Base-by-base conservation (phyloP, 495 filamentous ascomycete genomes). In the Neurospora tetraspora region DNA sequence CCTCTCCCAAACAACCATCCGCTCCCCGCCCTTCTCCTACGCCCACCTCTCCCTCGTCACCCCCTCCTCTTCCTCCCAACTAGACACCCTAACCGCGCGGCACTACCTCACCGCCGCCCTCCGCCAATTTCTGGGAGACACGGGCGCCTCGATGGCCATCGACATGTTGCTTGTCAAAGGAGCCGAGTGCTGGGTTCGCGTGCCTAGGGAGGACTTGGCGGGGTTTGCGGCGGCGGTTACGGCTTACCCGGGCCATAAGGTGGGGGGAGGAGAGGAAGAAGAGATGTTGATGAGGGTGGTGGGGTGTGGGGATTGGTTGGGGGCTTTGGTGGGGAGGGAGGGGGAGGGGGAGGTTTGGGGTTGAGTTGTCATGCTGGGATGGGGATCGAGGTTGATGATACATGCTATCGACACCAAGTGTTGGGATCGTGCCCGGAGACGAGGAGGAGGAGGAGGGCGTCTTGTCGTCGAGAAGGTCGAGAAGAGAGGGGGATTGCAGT, bases 41-140 rank as follows among this genome's bases (percentile, higher is more conserved):
- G 81, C 78, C 45, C 83, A 84, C 74, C 77, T 86, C 12, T 72
- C 4, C 31, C 12, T 23, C 31, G n/a, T n/a, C n/a, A n/a, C n/a
- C 37, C 36, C 69, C 31, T 16, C 71, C 34, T 20, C 76, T 75
- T 69, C 73, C 42, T 42, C 16, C 14, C 65, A n/a, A 47, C 82
- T 95, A 40, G 94, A 98, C 82, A 83, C 86, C 38, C 85, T 97
- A 40, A 94, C 93, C 68, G 87, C 89, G 39, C 90, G 90, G 43
- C 87, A 91, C 1, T 89, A 93, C 76, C 89, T 96, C 69, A 90
- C 88, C 27, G 80, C 91, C 38, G 91, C 94, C 0, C 83, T 97
- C 1, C 86, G 86, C 10, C 92, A 94, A 77, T 97, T 92, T 82
- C 88, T 97, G 23, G 95, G 95, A 10, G 76, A 91, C 39, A 88